Percentiles rank a stretch among this genome's conserved stretches.
These are phyloP conservation scores for Schizophyllum amplum DNA, from an alignment of 1,284 basidiomycete species.

Conservation along the genomic window DNA sequence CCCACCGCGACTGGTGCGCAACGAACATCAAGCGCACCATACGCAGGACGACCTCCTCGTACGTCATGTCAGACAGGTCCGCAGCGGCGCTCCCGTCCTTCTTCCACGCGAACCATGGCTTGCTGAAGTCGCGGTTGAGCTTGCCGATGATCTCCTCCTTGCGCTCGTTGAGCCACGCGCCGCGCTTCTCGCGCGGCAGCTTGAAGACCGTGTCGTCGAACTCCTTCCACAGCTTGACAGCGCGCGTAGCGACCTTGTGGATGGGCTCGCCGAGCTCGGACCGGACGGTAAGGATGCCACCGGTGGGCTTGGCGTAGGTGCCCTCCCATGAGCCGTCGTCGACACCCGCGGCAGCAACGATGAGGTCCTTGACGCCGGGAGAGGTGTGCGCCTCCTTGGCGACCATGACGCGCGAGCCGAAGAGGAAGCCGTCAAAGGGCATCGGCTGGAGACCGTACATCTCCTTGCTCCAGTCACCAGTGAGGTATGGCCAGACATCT, in stretches of 20 bases:
- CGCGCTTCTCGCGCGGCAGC: slow-evolving; percentile 91
- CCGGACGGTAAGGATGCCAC: slow-evolving; percentile 93
- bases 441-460: slow-evolving; percentile 87
- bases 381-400: slow-evolving; percentile 97
- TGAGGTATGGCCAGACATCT: slow-evolving; percentile 95
- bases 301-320: slow-evolving; percentile 91
- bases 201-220: slow-evolving; percentile 96
- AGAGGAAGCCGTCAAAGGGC: slow-evolving; percentile 98
- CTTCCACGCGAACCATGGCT: slow-evolving; percentile 97
- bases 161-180: slow-evolving; percentile 80
- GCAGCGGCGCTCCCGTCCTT: slow-evolving; percentile 80
- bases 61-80: slow-evolving; percentile 95
- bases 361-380: slow-evolving; percentile 92
- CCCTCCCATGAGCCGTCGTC: slow-evolving; percentile 90
- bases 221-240: slow-evolving; percentile 96
- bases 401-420: slow-evolving; percentile 95
- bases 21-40: slow-evolving; percentile 95
- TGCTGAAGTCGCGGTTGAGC: slow-evolving; percentile 92
- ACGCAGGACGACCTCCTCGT: slow-evolving; percentile 90
- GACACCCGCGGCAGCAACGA: slow-evolving; percentile 91
- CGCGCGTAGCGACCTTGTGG: slow-evolving; percentile 97
- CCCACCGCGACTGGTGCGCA: slow-evolving; percentile 86
- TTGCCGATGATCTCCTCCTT: slow-evolving; percentile 87
- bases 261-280: slow-evolving; percentile 99
- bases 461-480: slow-evolving; percentile 82